Evolutionary conservation across 106 monocot species (phyloP).

Genomic region (Ottelia alismoides): DNA sequence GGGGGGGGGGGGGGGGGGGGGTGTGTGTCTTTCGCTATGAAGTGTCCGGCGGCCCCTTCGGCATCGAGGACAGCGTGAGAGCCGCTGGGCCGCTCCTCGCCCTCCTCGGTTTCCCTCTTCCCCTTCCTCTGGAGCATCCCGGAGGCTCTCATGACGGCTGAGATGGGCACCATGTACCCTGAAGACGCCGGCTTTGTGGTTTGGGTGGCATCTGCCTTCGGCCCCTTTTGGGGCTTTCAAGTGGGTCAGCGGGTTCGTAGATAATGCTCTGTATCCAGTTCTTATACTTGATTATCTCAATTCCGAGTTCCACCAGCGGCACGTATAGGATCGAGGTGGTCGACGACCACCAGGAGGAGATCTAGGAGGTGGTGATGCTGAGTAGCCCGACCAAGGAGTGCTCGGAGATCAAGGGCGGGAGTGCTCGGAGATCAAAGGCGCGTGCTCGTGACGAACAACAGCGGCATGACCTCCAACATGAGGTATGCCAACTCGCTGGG

Average conservation of each 20-base stretch:
- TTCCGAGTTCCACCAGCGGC: constrained; percentile 9
- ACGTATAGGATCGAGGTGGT: constrained; percentile 17
- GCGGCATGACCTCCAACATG: constrained; percentile 21
- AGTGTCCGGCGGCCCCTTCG: constrained; percentile 79
- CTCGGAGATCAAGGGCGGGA: no score
- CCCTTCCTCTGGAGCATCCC: constrained; percentile 69
- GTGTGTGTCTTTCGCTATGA: no score
- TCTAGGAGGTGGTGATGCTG: constrained; percentile 14
- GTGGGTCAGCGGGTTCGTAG: constrained; percentile 50
- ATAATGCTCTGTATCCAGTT: constrained; percentile 69
- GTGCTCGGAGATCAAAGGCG: constrained; percentile 22
- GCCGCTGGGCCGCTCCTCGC: no score
- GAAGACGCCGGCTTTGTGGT: constrained; percentile 55
- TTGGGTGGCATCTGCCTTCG: constrained; percentile 61
- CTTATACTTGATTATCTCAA: constrained; percentile 72
- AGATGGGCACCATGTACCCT: constrained; percentile 53
- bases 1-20: no score
- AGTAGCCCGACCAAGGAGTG: constrained; percentile 15
- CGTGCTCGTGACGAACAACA: constrained; percentile 22
- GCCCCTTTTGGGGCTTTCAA: constrained; percentile 53
- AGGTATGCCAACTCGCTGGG: constrained; percentile 38
- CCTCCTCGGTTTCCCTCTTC: constrained; percentile 55
- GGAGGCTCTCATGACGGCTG: constrained; percentile 66
- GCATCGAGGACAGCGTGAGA: no score
- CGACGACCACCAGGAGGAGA: constrained; percentile 24